These are phyloP conservation scores for Candida qinlingensis DNA, from an alignment of 805 yeast species.

Conservation along the genomic window DNA sequence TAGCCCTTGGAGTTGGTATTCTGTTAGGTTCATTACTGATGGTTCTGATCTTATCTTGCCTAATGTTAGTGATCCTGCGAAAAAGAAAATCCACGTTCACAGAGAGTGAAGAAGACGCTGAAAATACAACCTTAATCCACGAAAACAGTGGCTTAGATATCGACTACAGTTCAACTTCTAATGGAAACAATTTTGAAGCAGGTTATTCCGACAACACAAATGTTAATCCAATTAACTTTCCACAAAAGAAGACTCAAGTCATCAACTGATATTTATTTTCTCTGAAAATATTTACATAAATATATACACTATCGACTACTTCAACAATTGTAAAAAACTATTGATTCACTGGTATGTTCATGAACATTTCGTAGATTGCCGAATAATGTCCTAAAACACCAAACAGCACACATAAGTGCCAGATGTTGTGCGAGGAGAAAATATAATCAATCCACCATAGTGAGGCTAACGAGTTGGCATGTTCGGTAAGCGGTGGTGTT, in stretches of 20 bases:
- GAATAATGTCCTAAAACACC: conserved; percentile 89
- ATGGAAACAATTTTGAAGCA: conserved; percentile 17
- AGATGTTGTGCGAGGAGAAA: conserved; percentile 77
- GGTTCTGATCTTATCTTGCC: conserved; percentile 29
- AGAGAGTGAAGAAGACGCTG: conserved; percentile 6
- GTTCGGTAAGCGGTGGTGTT: conserved; percentile 31
- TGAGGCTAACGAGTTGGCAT: conserved; percentile 39
- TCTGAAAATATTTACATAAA: no score
- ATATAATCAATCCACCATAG: conserved; percentile 83
- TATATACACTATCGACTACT: no score
- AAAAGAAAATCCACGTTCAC: conserved; percentile 10
- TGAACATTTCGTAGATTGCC: conserved; percentile 70
- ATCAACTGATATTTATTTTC: no score
- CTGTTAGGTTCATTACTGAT: conserved; percentile 50
- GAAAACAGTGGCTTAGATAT: not conserved
- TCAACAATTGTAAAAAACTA: not conserved
- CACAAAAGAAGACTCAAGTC: not conserved
- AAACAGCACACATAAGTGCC: conserved; percentile 88
- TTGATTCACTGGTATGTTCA: conserved; percentile 25
- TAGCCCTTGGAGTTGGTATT: conserved; percentile 65
- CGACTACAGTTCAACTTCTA: not conserved
- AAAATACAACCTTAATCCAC: not conserved
- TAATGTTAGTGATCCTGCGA: conserved; percentile 31
- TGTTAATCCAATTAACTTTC: conserved; percentile 16
- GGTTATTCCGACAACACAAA: conserved; percentile 19